Evolutionary conservation across 1,284 basidiomycete genomes (phyloP), one percentile per base, ranked within the genome.

Genomic region (Trametes versicolor): DNA sequence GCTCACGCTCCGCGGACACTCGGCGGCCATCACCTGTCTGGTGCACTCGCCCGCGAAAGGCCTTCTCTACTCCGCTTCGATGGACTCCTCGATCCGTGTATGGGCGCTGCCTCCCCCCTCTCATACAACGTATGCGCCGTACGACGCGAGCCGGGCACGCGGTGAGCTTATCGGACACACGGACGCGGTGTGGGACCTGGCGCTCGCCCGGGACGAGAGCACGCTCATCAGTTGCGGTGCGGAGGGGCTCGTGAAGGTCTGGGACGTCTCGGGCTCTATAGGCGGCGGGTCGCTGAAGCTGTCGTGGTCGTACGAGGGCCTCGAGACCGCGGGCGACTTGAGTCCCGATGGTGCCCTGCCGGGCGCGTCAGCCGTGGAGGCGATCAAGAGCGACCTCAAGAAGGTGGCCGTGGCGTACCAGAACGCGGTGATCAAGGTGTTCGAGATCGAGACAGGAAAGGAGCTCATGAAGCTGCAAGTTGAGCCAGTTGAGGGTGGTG

Each of bases 101-200:
- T 98, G 96, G 96, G 87, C 88, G 23, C 81, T 98, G 50, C 95
- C 96, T 8, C 71, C 86, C 13, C 77, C 85, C 1, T 83, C 86
- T 49, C 89, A 88, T 79, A 95, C 87, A 74, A 96, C 88, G 19
- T 98, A 98, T 77, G 93, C 93, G 9, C 90, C 95, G 0, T 96
- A 93, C 75, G 96, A 99, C 71, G 85, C 92, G 58, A 88, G 89
- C 2, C 85, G 90, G 21, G 85, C 89, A 43, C 84, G 93, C 43
- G 93, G 92, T 39, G 91, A 92, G 67, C 86, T 99, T 34, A 88
- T 97, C 43, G 96, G 96, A 1, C 95, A 98, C 75, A 94, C 95
- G 0, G 96, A 99, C 76, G 94, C 94, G 4, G 93, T 99, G 13
- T 99, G 97, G 97, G 97, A 97, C 75, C 81, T 99, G 55, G 91